Conservation (phyloP, 1,139 yeast genomes). For the Suhomyces bolitotheri region DNA sequence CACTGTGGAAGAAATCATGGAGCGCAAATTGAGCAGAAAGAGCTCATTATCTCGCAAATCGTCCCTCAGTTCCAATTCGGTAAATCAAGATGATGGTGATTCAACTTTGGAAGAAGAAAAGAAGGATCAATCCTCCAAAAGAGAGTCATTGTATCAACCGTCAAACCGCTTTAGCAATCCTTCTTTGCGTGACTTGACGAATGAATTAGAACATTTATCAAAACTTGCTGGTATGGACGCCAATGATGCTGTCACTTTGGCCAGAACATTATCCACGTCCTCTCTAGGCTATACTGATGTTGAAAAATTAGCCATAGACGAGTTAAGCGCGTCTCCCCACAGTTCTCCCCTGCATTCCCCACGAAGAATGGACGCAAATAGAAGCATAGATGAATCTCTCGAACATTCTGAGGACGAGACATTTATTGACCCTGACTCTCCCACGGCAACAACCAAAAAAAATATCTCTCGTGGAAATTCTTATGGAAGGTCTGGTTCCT, state of each 20-base stretch:
- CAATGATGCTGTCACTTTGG: constrained; percentile 72
- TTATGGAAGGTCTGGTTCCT: constrained; percentile 5
- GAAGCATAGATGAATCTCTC: constrained; percentile 6
- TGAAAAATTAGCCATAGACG: constrained; percentile 49
- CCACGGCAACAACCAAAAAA: constrained; percentile 8
- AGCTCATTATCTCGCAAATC: constrained; percentile 35
- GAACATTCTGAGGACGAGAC: constrained; percentile 11
- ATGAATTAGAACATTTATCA: constrained; percentile 64
- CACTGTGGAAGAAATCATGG: constrained; percentile 73
- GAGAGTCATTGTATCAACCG: constrained; percentile 15
- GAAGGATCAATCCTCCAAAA: constrained; percentile 4
- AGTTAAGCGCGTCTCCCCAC: constrained; percentile 25
- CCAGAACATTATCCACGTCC: constrained; percentile 65
- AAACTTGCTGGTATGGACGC: constrained; percentile 73
- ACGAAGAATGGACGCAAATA: constrained; percentile 7
- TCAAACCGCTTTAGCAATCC: constrained; percentile 41
- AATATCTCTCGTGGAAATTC: not conserved
- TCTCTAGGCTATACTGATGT: constrained; percentile 58
- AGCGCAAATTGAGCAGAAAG: constrained; percentile 38
- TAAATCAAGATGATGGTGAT: constrained; percentile 8
- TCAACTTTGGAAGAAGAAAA: constrained; percentile 9
- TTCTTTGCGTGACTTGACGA: constrained; percentile 65
- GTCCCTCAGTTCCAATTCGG: constrained; percentile 22
- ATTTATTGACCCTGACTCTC: constrained; percentile 15
- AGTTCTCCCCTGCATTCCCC: constrained; percentile 18